Evolutionary conservation across 495 filamentous ascomycete genomes (phyloP).

Genomic region (Hypoxylon fuscum): DNA sequence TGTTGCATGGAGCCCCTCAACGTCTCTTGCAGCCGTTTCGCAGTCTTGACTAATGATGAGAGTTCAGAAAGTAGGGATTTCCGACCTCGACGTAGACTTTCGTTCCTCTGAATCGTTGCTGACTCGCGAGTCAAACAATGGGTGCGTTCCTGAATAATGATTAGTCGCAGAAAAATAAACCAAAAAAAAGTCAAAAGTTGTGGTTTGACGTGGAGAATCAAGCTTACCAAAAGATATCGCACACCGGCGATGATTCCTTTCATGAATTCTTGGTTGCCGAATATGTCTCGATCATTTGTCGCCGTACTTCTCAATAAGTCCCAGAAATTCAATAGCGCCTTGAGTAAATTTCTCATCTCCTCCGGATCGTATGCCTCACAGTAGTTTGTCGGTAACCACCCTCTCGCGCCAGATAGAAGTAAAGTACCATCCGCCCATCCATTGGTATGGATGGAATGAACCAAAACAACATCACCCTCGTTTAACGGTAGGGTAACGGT

Average conservation of each 20-base stretch:
- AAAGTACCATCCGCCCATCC: constrained; percentile 99
- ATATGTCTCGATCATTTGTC: constrained; percentile 71
- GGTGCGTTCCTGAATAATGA: constrained; percentile 74
- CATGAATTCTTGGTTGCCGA: constrained; percentile 89
- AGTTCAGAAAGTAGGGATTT: constrained; percentile 90
- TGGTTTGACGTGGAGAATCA: constrained; percentile 14
- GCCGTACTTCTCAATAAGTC: constrained; percentile 79
- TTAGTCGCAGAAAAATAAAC: too few relatives aligned
- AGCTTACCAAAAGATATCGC: constrained; percentile 81
- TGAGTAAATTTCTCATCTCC: constrained; percentile 83
- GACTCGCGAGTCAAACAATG: constrained; percentile 88
- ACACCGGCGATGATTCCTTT: constrained; percentile 93
- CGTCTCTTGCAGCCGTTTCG: constrained; percentile 80
- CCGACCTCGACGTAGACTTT: constrained; percentile 79
- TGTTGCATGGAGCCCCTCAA: constrained; percentile 51
- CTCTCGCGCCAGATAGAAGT: constrained; percentile 83
- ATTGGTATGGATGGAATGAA: constrained; percentile 97
- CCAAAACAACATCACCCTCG: constrained; percentile 88
- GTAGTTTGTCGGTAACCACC: constrained; percentile 98
- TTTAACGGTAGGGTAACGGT: constrained; percentile 90
- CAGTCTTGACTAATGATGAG: constrained; percentile 85
- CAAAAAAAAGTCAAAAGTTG: background rate
- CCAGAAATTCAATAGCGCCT: constrained; percentile 90
- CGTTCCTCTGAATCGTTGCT: constrained; percentile 72
- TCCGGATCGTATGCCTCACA: constrained; percentile 93